phyloP scores from a whole-genome alignment of 352 stramenopile genomes.

The Phytopythium mirpurense region DNA sequence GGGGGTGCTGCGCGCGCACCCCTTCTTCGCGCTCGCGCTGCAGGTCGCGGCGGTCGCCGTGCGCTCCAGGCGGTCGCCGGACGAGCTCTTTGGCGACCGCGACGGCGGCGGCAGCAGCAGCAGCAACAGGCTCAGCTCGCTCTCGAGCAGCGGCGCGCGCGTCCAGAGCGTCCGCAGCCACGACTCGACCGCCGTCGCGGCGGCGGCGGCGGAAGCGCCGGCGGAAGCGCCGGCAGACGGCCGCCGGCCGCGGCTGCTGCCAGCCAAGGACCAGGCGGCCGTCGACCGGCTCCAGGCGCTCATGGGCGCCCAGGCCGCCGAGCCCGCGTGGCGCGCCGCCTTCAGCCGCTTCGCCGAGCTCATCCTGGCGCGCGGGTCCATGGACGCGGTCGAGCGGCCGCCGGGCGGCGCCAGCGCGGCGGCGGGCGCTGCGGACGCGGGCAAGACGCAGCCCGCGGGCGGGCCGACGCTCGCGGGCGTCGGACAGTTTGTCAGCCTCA shows the following conservation, averaged over 20 bases:
- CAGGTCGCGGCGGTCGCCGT: constrained; percentile 40
- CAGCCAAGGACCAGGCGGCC: background rate
- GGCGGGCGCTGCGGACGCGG: background rate
- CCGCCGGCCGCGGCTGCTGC: background rate
- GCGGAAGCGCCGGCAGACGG: background rate
- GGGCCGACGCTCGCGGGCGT: background rate
- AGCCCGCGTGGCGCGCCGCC: constrained; percentile 5
- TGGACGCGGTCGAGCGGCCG: background rate
- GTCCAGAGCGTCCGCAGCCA: background rate
- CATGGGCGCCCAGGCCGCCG: background rate
- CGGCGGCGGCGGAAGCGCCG: too few relatives aligned
- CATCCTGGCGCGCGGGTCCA: constrained; percentile 1
- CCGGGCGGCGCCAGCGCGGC: background rate
- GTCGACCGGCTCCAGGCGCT: background rate
- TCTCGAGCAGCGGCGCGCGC: background rate
- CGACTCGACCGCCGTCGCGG: background rate
- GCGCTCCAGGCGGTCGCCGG: constrained; percentile 30
- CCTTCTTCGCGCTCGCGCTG: constrained; percentile 40
- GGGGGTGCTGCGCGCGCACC: constrained; percentile 25
- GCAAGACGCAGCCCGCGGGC: background rate
- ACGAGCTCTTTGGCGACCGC: constrained; percentile 21
- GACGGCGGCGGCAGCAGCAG: background rate
- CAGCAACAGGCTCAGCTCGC: background rate
- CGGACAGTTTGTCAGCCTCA: background rate
- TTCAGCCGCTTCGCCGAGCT: constrained; percentile 1